Conservation (phyloP, 805 yeast species). For the Cyberlindnera samutprakarnensis region DNA sequence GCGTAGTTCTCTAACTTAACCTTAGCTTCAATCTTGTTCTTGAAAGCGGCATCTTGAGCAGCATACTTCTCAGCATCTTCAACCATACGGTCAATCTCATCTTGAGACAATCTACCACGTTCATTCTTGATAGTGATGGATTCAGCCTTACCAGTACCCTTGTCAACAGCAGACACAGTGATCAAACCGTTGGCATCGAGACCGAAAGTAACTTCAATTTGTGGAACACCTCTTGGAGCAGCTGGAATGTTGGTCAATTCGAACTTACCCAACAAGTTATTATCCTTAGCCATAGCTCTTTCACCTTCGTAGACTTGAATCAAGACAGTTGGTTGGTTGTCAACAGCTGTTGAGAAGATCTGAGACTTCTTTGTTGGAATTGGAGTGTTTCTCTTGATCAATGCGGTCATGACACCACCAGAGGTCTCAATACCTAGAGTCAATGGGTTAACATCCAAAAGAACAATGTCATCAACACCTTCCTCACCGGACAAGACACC, state of each 20-base stretch:
- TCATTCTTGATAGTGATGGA: constrained; percentile 89
- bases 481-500: constrained; percentile 96
- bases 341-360: constrained; percentile 92
- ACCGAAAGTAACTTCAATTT: constrained; percentile 84
- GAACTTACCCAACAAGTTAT: constrained; percentile 81
- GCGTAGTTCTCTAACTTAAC: constrained; percentile 86
- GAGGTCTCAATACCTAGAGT: constrained; percentile 95
- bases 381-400: constrained; percentile 90
- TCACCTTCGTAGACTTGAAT: constrained; percentile 96
- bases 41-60: constrained; percentile 79
- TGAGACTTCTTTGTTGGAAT: constrained; percentile 95
- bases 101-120: constrained; percentile 89
- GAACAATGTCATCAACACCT: constrained; percentile 83
- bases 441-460: constrained; percentile 89
- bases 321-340: constrained; percentile 91
- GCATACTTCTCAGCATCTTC: constrained; percentile 95
- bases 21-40: constrained; percentile 82
- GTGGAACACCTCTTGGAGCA: constrained; percentile 89
- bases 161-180: constrained; percentile 82
- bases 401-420: constrained; percentile 96
- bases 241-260: constrained; percentile 85
- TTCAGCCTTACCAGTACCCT: constrained; percentile 90
- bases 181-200: constrained; percentile 83
- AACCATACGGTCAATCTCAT: constrained; percentile 95
- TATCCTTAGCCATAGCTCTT: constrained; percentile 90